phyloP scores from a whole-genome alignment of 768 basidiomycete genomes.

The Collybia sordida region DNA sequence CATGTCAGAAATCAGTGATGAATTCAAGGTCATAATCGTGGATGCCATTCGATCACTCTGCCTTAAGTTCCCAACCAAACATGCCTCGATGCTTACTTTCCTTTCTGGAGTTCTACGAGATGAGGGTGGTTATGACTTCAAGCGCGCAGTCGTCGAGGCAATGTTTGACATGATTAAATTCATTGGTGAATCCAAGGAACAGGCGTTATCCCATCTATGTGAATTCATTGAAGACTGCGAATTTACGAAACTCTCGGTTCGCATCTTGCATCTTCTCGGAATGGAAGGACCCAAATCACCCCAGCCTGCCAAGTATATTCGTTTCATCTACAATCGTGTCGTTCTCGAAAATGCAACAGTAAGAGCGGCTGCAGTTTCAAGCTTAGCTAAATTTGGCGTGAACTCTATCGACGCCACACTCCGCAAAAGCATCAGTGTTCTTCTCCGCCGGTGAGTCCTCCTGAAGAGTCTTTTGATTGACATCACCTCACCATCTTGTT shows the following conservation, averaged over 20 bases:
- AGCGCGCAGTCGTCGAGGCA: constrained; percentile 97
- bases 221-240: constrained; percentile 99
- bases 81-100: constrained; percentile 96
- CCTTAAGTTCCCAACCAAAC: constrained; percentile 98
- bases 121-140: constrained; percentile 99
- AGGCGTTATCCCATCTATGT: constrained; percentile 96
- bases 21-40: constrained; percentile 99
- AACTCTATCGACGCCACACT: constrained; percentile 77
- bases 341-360: constrained; percentile 98
- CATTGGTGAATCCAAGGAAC: constrained; percentile 93
- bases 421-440: constrained; percentile 83
- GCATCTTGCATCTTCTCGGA: constrained; percentile 92
- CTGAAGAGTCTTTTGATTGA: neutral
- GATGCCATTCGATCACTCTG: constrained; percentile 97
- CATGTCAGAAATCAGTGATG: constrained; percentile 99
- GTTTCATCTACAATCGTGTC: constrained; percentile 99
- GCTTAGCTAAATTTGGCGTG: constrained; percentile 95
- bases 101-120: constrained; percentile 95
- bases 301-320: constrained; percentile 98
- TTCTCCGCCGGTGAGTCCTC: constrained; percentile 70
- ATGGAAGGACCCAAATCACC: constrained; percentile 94
- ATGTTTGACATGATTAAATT: constrained; percentile 99
- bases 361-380: constrained; percentile 92
- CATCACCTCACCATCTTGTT: constrained; percentile 3
- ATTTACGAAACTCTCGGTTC: constrained; percentile 97